These are phyloP conservation scores for Vicia faba DNA, from an alignment of 306 rosid genomes.

Conservation along the genomic window DNA sequence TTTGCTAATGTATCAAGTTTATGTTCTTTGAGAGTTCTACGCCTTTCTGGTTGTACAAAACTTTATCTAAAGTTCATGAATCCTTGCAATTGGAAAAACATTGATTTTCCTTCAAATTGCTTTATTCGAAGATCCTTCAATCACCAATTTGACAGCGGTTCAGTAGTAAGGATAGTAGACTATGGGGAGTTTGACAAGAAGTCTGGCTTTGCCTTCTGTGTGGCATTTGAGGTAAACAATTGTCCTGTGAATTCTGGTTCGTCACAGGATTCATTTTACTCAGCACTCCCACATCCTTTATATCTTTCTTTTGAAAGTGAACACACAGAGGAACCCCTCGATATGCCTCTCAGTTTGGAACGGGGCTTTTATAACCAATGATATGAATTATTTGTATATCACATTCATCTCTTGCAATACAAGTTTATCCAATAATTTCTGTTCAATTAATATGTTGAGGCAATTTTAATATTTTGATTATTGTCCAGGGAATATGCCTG, in stretches of 20 bases:
- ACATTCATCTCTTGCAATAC: too few species aligned
- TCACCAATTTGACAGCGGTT: neutral
- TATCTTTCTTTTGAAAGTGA: conserved; percentile 32
- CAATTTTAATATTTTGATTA: too few species aligned
- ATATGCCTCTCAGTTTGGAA: neutral
- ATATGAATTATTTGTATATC: too few species aligned
- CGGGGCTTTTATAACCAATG: too few species aligned
- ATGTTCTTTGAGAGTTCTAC: neutral
- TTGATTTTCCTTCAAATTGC: neutral
- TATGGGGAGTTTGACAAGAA: neutral
- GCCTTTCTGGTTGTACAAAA: conserved; percentile 26
- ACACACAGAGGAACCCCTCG: neutral
- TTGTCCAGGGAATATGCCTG: too few species aligned
- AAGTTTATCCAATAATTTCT: too few species aligned
- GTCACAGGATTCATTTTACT: neutral
- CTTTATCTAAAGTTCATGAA: neutral
- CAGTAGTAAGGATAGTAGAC: neutral
- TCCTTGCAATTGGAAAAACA: neutral
- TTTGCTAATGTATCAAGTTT: neutral
- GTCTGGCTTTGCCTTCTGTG: conserved; percentile 13
- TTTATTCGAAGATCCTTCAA: neutral
- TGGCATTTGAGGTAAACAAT: neutral
- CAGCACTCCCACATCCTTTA: neutral
- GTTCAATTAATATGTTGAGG: too few species aligned
- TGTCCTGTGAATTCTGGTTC: neutral